A percentile compares a stretch with the other conserved stretches of the same genome.
These are phyloP conservation scores for Phytophthora fragariaefolia DNA, from an alignment of 352 stramenopile genomes.

Conservation along the genomic window DNA sequence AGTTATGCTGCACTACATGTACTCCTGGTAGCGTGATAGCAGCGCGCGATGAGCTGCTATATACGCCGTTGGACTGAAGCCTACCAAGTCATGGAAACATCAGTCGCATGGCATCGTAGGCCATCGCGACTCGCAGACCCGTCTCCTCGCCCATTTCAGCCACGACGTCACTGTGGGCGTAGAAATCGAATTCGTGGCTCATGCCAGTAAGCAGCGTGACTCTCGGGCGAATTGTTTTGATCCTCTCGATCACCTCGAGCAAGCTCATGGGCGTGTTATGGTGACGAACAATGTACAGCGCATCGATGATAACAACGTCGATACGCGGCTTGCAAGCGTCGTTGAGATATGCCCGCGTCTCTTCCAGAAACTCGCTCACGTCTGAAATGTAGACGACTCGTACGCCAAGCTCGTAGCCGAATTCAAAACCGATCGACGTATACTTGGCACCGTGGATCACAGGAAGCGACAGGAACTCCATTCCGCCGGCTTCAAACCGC, in stretches of 20 bases:
- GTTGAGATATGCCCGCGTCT: not conserved
- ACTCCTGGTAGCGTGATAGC: not conserved
- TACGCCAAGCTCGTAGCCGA: not conserved
- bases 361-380: not conserved
- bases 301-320: not conserved
- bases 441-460: not conserved
- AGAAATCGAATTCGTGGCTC: conserved; percentile 1
- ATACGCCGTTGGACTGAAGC: not conserved
- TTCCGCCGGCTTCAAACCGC: not conserved
- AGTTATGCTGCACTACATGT: no score
- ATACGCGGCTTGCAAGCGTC: not conserved
- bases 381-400: not conserved
- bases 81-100: not conserved
- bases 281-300: not conserved
- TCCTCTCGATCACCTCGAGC: not conserved
- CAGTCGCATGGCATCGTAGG: not conserved
- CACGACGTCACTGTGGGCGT: not conserved
- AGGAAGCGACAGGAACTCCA: not conserved
- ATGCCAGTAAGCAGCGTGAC: not conserved
- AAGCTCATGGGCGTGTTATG: not conserved
- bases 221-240: not conserved
- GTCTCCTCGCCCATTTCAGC: not conserved
- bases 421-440: not conserved
- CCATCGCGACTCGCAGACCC: not conserved
- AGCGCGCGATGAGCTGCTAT: not conserved